Percentiles rank a stretch among this genome's conserved stretches.
phyloP scores from a whole-genome alignment of 2,329 filamentous ascomycete genomes.

The Cladosporium sp. region DNA sequence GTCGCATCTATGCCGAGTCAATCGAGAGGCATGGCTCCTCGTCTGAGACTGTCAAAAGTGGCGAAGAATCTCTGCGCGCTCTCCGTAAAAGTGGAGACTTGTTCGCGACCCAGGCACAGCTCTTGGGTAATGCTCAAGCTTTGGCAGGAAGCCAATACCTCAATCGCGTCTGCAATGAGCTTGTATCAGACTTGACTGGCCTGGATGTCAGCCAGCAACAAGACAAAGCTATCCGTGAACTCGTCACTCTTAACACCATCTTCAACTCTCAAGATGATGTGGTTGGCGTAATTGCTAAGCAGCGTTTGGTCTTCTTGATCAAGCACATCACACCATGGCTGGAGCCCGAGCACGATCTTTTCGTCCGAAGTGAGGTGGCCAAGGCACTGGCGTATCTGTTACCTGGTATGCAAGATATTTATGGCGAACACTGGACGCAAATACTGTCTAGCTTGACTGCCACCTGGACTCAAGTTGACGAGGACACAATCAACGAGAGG shows the following conservation, averaged over 20 bases:
- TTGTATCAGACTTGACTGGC: conserved; percentile 61
- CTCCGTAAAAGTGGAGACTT: conserved; percentile 41
- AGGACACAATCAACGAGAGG: conserved; percentile 22
- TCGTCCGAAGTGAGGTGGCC: conserved; percentile 58
- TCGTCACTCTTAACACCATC: conserved; percentile 58
- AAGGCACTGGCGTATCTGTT: conserved; percentile 59
- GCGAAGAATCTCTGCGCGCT: conserved; percentile 39
- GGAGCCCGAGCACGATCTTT: conserved; percentile 50
- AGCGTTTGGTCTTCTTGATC: conserved; percentile 78
- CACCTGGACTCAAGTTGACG: conserved; percentile 36
- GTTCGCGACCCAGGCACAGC: conserved; percentile 49
- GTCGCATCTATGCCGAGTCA: conserved; percentile 39
- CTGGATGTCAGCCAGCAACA: conserved; percentile 42
- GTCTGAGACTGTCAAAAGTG: conserved; percentile 34
- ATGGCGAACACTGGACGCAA: conserved; percentile 81
- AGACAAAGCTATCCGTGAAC: conserved; percentile 41
- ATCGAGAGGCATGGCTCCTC: conserved; percentile 46
- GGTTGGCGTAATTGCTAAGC: conserved; percentile 52
- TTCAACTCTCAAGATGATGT: conserved; percentile 51
- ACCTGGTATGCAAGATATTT: conserved; percentile 75
- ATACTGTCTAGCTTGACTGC: conserved; percentile 39
- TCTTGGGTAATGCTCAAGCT: conserved; percentile 52
- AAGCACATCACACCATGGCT: conserved; percentile 76
- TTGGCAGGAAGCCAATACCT: conserved; percentile 51
- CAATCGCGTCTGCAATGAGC: conserved; percentile 58